These are phyloP conservation scores for Eucalyptus melliodora DNA, from an alignment of 345 rosid genomes.

Conservation along the genomic window DNA sequence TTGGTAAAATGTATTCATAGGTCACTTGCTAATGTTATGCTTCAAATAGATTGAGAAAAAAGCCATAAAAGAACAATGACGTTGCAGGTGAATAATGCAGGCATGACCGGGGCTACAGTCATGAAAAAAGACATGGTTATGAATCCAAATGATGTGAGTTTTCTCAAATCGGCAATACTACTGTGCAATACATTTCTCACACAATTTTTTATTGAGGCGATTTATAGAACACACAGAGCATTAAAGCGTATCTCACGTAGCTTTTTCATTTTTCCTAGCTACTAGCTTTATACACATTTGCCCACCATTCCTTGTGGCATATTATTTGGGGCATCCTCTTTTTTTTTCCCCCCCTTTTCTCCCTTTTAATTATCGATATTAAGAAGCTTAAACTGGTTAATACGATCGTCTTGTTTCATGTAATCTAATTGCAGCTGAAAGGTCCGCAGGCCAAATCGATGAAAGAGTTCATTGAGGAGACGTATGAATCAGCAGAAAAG, in stretches of 20 bases:
- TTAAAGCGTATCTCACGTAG: neutral
- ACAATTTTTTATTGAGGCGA: neutral
- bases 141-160: neutral
- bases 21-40: neutral
- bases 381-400: no score
- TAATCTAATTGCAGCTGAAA: neutral
- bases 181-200: neutral
- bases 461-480: neutral
- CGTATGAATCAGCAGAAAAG: neutral
- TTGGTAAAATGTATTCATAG: neutral
- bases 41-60: neutral
- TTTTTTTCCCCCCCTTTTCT: accelerated
- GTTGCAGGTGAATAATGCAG: neutral
- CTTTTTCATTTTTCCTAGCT: no score
- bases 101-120: neutral
- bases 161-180: neutral
- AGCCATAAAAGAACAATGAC: neutral
- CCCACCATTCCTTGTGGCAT: no score
- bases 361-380: no score
- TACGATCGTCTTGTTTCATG: neutral
- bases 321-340: no score
- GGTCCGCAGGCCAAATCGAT: neutral
- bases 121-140: no score
- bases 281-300: no score
- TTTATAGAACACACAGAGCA: neutral